Conservation (phyloP, 1,284 basidiomycete species). For the Rhodofomes roseus region DNA sequence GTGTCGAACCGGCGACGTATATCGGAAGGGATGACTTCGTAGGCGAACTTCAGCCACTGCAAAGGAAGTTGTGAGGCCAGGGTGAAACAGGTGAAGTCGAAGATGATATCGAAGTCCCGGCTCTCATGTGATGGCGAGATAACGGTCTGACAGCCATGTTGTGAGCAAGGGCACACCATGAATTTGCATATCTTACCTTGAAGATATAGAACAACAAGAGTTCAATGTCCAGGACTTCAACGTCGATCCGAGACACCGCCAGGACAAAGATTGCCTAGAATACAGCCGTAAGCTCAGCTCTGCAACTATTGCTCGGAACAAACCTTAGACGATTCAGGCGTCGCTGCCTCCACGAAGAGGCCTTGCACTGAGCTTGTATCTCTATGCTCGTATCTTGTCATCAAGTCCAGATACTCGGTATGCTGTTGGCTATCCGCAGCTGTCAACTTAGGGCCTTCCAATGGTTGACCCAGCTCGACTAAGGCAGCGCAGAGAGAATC, state of each 20-base stretch:
- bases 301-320: not conserved
- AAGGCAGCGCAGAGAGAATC: conserved; percentile 71
- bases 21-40: conserved; percentile 75
- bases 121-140: conserved; percentile 42
- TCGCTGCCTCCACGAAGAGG: conserved; percentile 64
- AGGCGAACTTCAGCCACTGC: conserved; percentile 77
- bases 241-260: conserved; percentile 66
- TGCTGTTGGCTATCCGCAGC: conserved; percentile 48
- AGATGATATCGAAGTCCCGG: conserved; percentile 66
- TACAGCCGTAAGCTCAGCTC: conserved; percentile 35
- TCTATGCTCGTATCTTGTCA: conserved; percentile 63
- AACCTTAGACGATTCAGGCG: conserved; percentile 21
- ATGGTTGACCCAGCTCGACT: conserved; percentile 72
- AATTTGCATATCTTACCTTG: conserved; percentile 44
- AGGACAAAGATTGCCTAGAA: conserved; percentile 53
- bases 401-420: conserved; percentile 62
- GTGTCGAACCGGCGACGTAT: conserved; percentile 54
- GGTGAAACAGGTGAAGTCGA: conserved; percentile 82
- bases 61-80: conserved; percentile 76
- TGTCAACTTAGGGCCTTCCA: conserved; percentile 61
- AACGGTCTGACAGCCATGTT: conserved; percentile 28
- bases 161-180: not conserved
- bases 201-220: conserved; percentile 81
- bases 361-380: conserved; percentile 59
- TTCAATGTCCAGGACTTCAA: conserved; percentile 84